Evolutionary conservation across 192 early-diverging fungal species (phyloP).

Genomic region (Pecoramyces ruminantium): DNA sequence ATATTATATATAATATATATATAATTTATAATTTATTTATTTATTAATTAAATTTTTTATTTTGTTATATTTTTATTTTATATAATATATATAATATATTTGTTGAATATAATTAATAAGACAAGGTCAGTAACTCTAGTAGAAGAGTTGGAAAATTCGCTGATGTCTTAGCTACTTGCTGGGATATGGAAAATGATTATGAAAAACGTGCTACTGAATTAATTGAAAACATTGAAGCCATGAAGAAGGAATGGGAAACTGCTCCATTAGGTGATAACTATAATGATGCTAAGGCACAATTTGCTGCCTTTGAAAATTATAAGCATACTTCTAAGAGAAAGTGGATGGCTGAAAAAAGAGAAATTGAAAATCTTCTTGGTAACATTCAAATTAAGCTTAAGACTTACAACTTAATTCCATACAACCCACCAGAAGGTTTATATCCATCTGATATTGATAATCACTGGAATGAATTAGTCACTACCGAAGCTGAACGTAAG

Average conservation of each 20-base stretch:
- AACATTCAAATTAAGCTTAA: constrained; percentile 95
- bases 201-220: constrained; percentile 63
- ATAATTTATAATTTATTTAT: no score
- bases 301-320: constrained; percentile 62
- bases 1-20: no score
- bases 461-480: constrained; percentile 55
- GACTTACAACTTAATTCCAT: constrained; percentile 80
- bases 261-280: constrained; percentile 50
- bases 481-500: constrained; percentile 60
- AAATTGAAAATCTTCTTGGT: constrained; percentile 76
- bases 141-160: constrained; percentile 85
- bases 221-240: constrained; percentile 44
- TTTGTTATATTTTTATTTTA: no score
- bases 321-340: constrained; percentile 62
- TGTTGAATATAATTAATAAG: constrained; percentile 3
- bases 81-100: no score
- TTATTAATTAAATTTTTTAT: no score
- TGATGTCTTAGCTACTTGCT: constrained; percentile 69
- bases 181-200: constrained; percentile 89
- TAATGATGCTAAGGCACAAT: constrained; percentile 52
- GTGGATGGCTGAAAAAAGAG: constrained; percentile 82
- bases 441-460: constrained; percentile 53
- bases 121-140: constrained; percentile 74
- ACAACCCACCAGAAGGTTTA: constrained; percentile 60
- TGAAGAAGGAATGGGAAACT: constrained; percentile 48